Evolutionary conservation across 2,329 filamentous ascomycete genomes (phyloP), one percentile per base, ranked within the genome.

Genomic region (Hypomyces rosellus): DNA sequence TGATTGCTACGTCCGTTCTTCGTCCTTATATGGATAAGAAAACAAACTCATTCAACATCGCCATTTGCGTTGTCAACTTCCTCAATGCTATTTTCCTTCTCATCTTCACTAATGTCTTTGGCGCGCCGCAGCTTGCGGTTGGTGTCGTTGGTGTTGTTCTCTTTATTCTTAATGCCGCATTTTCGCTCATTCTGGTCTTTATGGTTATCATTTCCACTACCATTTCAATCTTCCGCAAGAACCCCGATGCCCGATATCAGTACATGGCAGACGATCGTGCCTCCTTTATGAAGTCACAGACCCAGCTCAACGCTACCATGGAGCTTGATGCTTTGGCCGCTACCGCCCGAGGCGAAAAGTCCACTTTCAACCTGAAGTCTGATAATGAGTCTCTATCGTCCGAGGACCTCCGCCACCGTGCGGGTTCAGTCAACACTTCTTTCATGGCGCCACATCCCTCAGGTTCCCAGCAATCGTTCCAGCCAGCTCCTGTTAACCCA

Each of bases 11-110:
- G 46, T 86, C 83, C 51, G 84, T 95, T 48, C 72, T 96, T 58
- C 84, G 89, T 52, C 91, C 91, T n/a, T 96, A 89, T 86, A 96
- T 96, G 91, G 91, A 96, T 76, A 96, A 95, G 81, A 91, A 90
- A 72, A 95, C 89, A 53, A 96, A 96, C 70, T 84, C 85, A 41
- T 95, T 95, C 78, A 96, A 96, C 73, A 95, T 96, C 63, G 81
- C 89, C 52, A 96, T 96, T 62, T 86, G 84, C 54, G 85, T 82
- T 42, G 77, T 95, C 68, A 96, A 95, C 75, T 95, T 96, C 68
- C 66, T 96, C 62, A 95, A 92, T 69, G 80, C 86, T 48, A 84
- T 96, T 66, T 93, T 95, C 74, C 74, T 96, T 33, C 75, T 96
- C 46, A 81, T 96, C 59, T 95, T 95, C 72, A 88, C 88, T 16